These are phyloP conservation scores for Wickerhamomyces sp. DNA, from an alignment of 1,139 yeast species.

Conservation along the genomic window DNA sequence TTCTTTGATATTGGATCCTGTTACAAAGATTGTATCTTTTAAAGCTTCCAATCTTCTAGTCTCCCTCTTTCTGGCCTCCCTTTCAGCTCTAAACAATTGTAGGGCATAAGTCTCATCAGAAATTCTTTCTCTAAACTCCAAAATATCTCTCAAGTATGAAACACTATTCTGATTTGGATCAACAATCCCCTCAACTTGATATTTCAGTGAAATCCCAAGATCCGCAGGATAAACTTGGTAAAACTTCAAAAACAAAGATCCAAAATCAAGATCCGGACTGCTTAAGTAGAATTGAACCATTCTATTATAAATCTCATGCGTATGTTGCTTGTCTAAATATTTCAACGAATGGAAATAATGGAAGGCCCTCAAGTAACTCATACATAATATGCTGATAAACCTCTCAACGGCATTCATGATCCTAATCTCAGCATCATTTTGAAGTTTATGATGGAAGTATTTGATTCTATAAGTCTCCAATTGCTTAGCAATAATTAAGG, in stretches of 20 bases:
- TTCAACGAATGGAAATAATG: background rate
- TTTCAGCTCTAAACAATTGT: too few relatives aligned
- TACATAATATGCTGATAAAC: background rate
- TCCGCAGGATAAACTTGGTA: background rate
- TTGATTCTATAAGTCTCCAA: too few relatives aligned
- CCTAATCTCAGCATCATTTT: too few relatives aligned
- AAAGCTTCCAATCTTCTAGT: background rate
- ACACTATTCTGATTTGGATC: background rate
- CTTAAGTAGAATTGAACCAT: background rate
- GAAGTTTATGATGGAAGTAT: background rate
- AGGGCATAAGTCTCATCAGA: background rate
- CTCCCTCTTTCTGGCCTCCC: too few relatives aligned
- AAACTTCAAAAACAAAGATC: background rate
- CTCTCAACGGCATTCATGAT: background rate
- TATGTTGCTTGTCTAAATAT: background rate
- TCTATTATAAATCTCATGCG: background rate
- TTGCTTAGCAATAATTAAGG: too few relatives aligned
- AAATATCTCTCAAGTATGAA: background rate
- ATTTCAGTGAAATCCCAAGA: background rate
- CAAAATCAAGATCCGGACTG: background rate
- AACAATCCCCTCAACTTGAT: background rate
- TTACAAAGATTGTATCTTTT: background rate
- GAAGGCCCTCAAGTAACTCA: background rate
- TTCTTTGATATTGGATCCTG: too few relatives aligned
- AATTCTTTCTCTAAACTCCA: background rate